Conservation (phyloP, 2,329 filamentous ascomycete species). For the Ophiocordyceps camponoti-floridani region DNA sequence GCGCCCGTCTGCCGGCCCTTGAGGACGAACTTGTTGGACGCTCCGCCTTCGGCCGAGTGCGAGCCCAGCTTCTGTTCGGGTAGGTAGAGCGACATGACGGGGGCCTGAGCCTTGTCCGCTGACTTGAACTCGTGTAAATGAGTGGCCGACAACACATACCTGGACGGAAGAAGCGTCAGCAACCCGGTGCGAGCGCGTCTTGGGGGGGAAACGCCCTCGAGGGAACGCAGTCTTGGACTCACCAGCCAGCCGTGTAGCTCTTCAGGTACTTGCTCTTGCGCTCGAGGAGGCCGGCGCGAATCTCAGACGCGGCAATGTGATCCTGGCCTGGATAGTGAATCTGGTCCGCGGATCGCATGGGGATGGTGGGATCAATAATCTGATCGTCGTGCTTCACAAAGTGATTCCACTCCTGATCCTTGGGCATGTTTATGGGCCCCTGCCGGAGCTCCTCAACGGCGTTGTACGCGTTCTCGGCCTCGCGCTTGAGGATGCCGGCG, state of each 20-base stretch:
- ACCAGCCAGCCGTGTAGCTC: slow-evolving; percentile 93
- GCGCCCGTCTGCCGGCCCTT: slow-evolving; percentile 87
- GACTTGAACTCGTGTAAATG: slow-evolving; percentile 98
- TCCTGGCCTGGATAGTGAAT: slow-evolving; percentile 87
- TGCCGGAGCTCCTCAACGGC: slow-evolving; percentile 65
- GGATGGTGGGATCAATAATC: slow-evolving; percentile 70
- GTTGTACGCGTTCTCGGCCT: slow-evolving; percentile 65
- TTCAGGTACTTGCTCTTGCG: slow-evolving; percentile 98
- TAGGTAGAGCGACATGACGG: slow-evolving; percentile 90
- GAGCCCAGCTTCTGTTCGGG: slow-evolving; percentile 91
- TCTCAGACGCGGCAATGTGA: slow-evolving; percentile 64
- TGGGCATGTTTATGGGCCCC: slow-evolving; percentile 82
- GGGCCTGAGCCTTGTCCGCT: slow-evolving; percentile 79
- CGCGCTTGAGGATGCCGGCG: slow-evolving; percentile 76
- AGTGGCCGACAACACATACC: slow-evolving; percentile 90
- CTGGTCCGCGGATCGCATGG: slow-evolving; percentile 59
- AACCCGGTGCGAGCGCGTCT: background rate
- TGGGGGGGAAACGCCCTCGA: no score
- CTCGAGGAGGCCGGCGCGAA: slow-evolving; percentile 80
- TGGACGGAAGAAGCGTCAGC: slow-evolving; percentile 14
- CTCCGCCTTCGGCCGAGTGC: slow-evolving; percentile 64
- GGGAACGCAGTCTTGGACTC: slow-evolving; percentile 14
- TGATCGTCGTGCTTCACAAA: slow-evolving; percentile 71
- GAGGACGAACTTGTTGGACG: slow-evolving; percentile 93
- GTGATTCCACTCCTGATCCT: slow-evolving; percentile 76